These are phyloP conservation scores for Aleurites moluccanus DNA, from an alignment of 441 rosid species.

Conservation along the genomic window DNA sequence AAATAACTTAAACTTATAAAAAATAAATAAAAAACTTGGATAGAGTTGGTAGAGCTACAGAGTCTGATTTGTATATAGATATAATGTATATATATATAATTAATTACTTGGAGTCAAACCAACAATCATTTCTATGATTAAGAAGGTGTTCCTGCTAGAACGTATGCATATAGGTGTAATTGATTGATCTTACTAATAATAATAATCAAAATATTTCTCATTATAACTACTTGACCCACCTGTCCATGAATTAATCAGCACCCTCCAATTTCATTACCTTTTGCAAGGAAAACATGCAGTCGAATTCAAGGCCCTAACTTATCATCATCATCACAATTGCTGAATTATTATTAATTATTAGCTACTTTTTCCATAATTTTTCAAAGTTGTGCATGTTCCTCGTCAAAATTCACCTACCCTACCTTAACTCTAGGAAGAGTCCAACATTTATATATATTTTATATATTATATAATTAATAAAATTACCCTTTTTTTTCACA, in stretches of 20 bases:
- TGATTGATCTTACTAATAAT: slow-evolving; percentile 6
- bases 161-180: background rate
- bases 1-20: background rate
- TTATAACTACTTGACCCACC: slow-evolving; percentile 16
- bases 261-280: background rate
- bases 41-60: too few species aligned
- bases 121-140: slow-evolving; percentile 2
- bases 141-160: background rate
- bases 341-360: slow-evolving; percentile 4
- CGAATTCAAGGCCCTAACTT: background rate
- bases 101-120: background rate
- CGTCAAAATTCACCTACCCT: background rate
- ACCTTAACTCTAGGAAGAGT: background rate
- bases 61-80: too few species aligned
- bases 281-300: slow-evolving; percentile 7
- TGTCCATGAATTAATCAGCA: slow-evolving; percentile 6
- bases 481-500: background rate
- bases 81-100: too few species aligned
- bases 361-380: background rate
- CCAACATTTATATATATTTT: background rate
- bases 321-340: slow-evolving; percentile 10
- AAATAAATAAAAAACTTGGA: too few species aligned
- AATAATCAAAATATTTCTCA: background rate
- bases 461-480: background rate
- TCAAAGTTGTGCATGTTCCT: background rate